A percentile compares a stretch with the other conserved stretches of the same genome.
Evolutionary conservation across 331 rosid genomes (phyloP).

Genomic region (Phaseolus coccineus): DNA sequence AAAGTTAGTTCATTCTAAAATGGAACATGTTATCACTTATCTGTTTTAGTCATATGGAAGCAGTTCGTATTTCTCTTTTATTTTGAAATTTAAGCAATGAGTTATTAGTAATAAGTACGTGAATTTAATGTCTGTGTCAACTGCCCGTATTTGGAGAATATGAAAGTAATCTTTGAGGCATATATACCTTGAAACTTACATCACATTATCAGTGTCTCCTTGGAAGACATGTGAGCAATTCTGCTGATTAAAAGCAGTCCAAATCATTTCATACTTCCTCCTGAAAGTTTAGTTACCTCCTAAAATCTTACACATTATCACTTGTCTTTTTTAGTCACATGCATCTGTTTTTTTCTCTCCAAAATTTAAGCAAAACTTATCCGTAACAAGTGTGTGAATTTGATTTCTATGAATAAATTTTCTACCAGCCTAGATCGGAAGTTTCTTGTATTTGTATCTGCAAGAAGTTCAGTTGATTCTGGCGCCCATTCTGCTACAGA

Average conservation of each 20-base stretch:
- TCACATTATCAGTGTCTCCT: conserved; percentile 3
- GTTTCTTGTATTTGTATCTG: conserved; percentile 78
- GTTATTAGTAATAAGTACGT: too few relatives aligned
- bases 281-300: conserved; percentile 25
- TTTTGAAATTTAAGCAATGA: too few relatives aligned
- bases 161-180: conserved; percentile 1
- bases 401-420: conserved; percentile 38
- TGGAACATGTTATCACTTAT: conserved; percentile 8
- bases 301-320: neutral
- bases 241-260: conserved; percentile 15
- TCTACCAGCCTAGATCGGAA: conserved; percentile 90
- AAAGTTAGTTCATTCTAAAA: conserved; percentile 3
- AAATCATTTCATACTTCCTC: conserved; percentile 3
- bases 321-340: conserved; percentile 16
- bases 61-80: too few relatives aligned
- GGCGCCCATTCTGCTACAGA: conserved; percentile 91
- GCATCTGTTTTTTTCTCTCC: neutral
- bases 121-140: too few relatives aligned
- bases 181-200: conserved; percentile 27
- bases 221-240: neutral
- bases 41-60: neutral
- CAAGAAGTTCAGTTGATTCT: conserved; percentile 82
- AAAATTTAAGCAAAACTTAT: conserved; percentile 29
- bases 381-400: conserved; percentile 28
- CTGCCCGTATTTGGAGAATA: conserved; percentile 24